Conservation (phyloP, 345 rosid genomes). For the Anastatica hierochuntica region DNA sequence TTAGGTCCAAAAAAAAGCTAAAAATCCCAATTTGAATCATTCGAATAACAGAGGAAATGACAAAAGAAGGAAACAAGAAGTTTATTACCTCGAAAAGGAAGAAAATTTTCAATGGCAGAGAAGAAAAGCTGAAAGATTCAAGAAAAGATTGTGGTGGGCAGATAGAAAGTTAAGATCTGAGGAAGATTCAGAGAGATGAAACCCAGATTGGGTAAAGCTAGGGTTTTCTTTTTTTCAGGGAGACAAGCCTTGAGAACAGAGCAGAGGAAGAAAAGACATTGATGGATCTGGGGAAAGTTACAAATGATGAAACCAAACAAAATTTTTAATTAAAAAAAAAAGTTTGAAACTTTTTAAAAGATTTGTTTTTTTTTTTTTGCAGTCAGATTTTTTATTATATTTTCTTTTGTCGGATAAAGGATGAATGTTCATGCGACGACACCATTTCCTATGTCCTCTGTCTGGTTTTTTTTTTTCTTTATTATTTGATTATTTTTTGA, state of each 20-base stretch:
- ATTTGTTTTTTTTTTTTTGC: background rate
- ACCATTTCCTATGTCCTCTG: conserved; percentile 15
- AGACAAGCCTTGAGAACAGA: conserved; percentile 5
- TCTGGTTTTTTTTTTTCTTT: background rate
- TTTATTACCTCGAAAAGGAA: conserved; percentile 14
- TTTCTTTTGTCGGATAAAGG: conserved; percentile 19
- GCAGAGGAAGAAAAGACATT: background rate
- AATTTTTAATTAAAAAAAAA: background rate
- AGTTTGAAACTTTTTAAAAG: background rate
- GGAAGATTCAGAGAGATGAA: background rate
- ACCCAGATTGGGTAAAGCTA: too few relatives aligned
- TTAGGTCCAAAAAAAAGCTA: background rate
- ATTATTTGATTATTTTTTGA: background rate
- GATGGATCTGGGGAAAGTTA: conserved; percentile 19
- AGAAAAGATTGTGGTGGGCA: background rate
- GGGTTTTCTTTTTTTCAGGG: too few relatives aligned
- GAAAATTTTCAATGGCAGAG: background rate
- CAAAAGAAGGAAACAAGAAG: background rate
- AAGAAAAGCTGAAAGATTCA: background rate
- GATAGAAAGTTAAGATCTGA: conserved; percentile 17
- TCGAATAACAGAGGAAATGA: too few relatives aligned
- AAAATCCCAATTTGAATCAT: too few relatives aligned
- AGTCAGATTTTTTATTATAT: conserved; percentile 15
- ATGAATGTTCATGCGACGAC: conserved; percentile 25
- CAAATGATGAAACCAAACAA: background rate